Base-by-base conservation (phyloP, 2,329 filamentous ascomycete species). In the Emergomyces pasteurianus region DNA sequence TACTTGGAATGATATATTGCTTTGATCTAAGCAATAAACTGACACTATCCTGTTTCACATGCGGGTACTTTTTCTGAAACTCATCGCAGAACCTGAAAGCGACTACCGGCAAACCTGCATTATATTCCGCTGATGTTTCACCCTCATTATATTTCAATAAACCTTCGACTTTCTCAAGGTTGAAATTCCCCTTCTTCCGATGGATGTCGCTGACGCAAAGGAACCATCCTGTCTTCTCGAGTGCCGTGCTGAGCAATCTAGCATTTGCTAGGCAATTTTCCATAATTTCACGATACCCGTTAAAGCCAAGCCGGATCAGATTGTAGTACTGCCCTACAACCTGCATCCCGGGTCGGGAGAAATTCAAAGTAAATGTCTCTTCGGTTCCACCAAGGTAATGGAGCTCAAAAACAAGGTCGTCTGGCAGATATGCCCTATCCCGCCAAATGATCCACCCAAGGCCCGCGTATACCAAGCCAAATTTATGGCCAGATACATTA, bases 261-360 rank as follows among this genome's bases (percentile, higher is more conserved):
- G 86, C 85, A 67, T 88, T 88, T 36, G 79, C 71, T 43, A 89
- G 74, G 56, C 82, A 83, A 68, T 86, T 87, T 68, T 87, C 85
- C 74, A 77, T 87, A 62, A 86, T 80, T 42, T 76, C 74, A 12
- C 78, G 79, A 72, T 86, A 90, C 10, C 86, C 87, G 1, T 77
- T 75, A 71, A 84, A 86, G 1, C 87, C 87, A 0, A 89, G 79
- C 64, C 88, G 86, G 62, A 89, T 84, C 14, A 89, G 76, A 66
- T 89, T 88, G 73, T 84, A 89, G 72, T 89, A 89, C 68, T 89
- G 87, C 0, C 80, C 85, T 63, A 89, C 84, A 61, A 89, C 78
- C 63, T 89, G 86, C 0, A 84, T 83, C 2, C 86, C 86, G 0
- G 86, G 86, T 0, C 86, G 81, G 0, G 85, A 88, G 75, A 89